Base-by-base conservation (phyloP, 2,329 filamentous ascomycete species). In the Exophiala oligosperma region DNA sequence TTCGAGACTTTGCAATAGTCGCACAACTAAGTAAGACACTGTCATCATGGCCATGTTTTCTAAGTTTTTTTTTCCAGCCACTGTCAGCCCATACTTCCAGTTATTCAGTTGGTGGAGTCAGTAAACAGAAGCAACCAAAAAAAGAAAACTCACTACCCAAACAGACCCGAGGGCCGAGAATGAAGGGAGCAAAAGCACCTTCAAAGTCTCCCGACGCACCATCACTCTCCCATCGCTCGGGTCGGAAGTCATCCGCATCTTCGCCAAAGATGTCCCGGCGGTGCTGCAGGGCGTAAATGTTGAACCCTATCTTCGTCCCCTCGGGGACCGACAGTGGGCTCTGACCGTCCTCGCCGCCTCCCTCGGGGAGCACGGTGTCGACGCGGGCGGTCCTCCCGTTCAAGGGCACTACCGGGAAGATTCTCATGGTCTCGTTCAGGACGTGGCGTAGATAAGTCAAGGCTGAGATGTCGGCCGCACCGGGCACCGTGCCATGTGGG, bases 11-110 rank as follows among this genome's bases (percentile, higher is more conserved):
- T 92, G 90, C 68, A 92, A 83, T 63, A 93, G 68, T 44, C 89
- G 79, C 21, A 87, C 85, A 59, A 91, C 79, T 9, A 88, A 84
- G 69, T 92, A 92, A 0, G 69, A 67, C 4, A 71, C 67, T 77
- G 92, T 88, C 0, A 88, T 91, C 46, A 92, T 74, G 12, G 90
- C 90, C 71, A 92, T 93, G 72, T 92, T 88, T 78, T 92, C 58
- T 43, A 23, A 17, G 12, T 2, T 17, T n/a, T 11, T 17, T 14
- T 3, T 21, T 3, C 38, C 28, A 37, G 44, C 47, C 32, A 37
- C 46, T 21, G 8, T 23, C 17, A 48, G 2, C 17, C 2, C 8
- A 11, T 21, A 58, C 57, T 52, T 52, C 6, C 32, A 35, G 11
- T 2, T 35, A 35, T 9, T 35, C 6, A 35, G 9, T 17, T 17